Evolutionary conservation across 352 stramenopile genomes (phyloP).

Genomic region (Phytopythium litorale): DNA sequence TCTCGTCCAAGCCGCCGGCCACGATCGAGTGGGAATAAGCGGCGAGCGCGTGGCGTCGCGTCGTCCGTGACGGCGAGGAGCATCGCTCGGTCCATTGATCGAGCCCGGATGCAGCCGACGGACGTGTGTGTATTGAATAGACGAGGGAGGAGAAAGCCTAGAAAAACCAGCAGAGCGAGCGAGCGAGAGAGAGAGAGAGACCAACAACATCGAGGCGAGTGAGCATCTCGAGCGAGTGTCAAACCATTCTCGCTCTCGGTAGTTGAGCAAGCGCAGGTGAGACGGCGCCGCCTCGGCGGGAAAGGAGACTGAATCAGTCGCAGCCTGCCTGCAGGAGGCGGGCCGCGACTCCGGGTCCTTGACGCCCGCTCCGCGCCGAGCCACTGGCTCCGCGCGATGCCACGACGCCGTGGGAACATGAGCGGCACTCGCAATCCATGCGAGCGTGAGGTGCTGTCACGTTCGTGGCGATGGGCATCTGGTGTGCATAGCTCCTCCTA

Average conservation of each 20-base stretch:
- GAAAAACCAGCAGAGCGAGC: no score
- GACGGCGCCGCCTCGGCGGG: no score
- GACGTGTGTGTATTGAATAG: slow-evolving; percentile 5
- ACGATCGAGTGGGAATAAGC: slow-evolving; percentile 99
- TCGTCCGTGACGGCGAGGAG: no score
- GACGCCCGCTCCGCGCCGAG: not conserved
- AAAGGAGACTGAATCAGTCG: no score
- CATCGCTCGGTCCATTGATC: no score
- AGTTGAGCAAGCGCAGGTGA: no score
- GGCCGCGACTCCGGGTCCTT: not conserved
- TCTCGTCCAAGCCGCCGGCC: slow-evolving; percentile 98
- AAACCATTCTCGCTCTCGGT: no score
- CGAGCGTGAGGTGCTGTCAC: not conserved
- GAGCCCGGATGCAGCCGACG: no score
- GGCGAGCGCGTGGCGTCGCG: not conserved
- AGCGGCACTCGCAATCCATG: no score
- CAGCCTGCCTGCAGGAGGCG: no score
- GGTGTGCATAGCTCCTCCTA: not conserved
- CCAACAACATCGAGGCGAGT: not conserved
- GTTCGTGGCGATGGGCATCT: not conserved
- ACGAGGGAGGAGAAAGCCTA: not conserved
- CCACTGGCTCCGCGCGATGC: not conserved
- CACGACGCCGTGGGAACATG: not conserved
- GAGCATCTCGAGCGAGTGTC: no score
- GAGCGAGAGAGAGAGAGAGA: not conserved